Conservation (phyloP, 2,329 filamentous ascomycete genomes). For the Balansia obtecta region DNA sequence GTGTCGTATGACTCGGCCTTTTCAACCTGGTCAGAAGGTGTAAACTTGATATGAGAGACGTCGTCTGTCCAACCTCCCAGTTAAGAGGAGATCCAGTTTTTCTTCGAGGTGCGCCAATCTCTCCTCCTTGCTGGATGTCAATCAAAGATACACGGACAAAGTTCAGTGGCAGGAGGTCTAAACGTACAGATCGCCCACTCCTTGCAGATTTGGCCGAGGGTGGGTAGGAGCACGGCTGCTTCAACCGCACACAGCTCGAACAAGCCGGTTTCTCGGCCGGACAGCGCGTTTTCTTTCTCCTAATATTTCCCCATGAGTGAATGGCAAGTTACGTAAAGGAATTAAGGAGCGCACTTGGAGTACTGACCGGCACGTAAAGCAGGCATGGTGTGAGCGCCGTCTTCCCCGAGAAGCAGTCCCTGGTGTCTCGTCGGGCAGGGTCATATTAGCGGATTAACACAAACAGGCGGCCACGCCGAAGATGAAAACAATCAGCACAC, state of each 20-base stretch:
- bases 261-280: slow-evolving; percentile 38
- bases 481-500: background rate
- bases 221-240: slow-evolving; percentile 34
- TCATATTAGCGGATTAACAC: slow-evolving; percentile 14
- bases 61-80: slow-evolving; percentile 22
- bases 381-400: slow-evolving; percentile 28
- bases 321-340: background rate
- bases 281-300: slow-evolving; percentile 38
- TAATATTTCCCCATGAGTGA: slow-evolving; percentile 4
- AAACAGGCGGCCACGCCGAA: background rate
- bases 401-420: slow-evolving; percentile 19
- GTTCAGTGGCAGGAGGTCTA: background rate
- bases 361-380: slow-evolving; percentile 34
- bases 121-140: slow-evolving; percentile 26
- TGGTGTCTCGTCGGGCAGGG: slow-evolving; percentile 18
- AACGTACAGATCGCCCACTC: slow-evolving; percentile 31
- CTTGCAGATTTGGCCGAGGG: slow-evolving; percentile 23
- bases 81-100: slow-evolving; percentile 37
- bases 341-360: background rate
- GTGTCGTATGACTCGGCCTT: slow-evolving; percentile 16
- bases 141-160: background rate
- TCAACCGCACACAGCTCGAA: slow-evolving; percentile 35
- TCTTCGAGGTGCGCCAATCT: slow-evolving; percentile 37
- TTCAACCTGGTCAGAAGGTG: slow-evolving; percentile 17
- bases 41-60: slow-evolving; percentile 5